Evolutionary conservation across 768 basidiomycete genomes (phyloP), one percentile per base, ranked within the genome.

Genomic region (Mycena floridula): DNA sequence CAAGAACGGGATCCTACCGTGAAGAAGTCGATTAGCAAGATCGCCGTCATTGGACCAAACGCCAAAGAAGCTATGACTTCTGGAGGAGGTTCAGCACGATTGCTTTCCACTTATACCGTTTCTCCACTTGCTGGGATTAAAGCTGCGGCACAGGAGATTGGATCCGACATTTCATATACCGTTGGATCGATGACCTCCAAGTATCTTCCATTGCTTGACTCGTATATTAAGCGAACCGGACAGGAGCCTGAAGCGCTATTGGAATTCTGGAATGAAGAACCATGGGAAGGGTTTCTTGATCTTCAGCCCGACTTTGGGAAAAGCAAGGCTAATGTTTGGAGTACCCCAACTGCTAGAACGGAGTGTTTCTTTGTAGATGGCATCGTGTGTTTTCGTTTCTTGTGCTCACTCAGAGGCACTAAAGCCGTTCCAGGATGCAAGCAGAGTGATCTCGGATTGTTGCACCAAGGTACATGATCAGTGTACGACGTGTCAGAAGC

Each of bases 41-140:
- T 85, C 35, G 80, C 77, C 9, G 69, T 85, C 38, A 79, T 83
- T 47, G 82, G 81, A 0, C 77, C 79, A 3, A 82, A 83, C 56
- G 77, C 74, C 5, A 81, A 74, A 54, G 54, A 59, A 26, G 64
- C 70, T 0, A 66, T 73, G 48, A 73, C 71, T 32, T 78, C 77
- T 23, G 79, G 80, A 7, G 81, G 81, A 28, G 81, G 82, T 20
- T 79, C 77, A 7, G 81, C 81, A 2, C 60, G 64, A 2, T 63
- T 84, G 18, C 55, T 65, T 16, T 66, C 77, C 0, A 66, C 73
- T 0, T 82, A 79, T 55, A 64, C 67, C 2, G 69, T 79, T 13
- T 76, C 81, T 1, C 81, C 81, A 18, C 67, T 75, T 15, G 67
- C 81, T 40, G 82, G 79, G 4, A 75, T 84, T 46, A 51, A 49